Evolutionary conservation across 768 basidiomycete genomes (phyloP), one percentile per base, ranked within the genome.

Genomic region (Russula earlei): DNA sequence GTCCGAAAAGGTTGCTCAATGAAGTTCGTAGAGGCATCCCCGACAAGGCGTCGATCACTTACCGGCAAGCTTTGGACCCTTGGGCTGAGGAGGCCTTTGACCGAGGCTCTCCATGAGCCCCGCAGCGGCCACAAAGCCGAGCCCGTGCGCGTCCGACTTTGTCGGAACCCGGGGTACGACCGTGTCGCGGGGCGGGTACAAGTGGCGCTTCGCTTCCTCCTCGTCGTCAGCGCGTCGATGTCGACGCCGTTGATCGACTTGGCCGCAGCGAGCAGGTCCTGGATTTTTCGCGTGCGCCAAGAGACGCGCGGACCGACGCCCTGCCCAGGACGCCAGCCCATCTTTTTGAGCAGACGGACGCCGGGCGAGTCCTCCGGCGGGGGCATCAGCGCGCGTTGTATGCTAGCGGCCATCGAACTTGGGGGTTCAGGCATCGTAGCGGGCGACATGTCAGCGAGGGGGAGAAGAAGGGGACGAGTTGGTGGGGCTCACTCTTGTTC

Each of bases 291-390:
- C 65, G 89, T 83, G 34, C 81, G 77, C 60, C 85, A 78, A 5
- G 90, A 82, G 29, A 98, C 75, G 11, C 95, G 80, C 4, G 94
- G 92, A 0, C 95, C 96, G 19, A 98, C 82, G 12, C 95, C 96
- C 70, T 94, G 92, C 1, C 94, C 96, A 0, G 83, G 70, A 40
- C 85, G 76, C 95, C 96, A 97, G 0, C 96, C 95, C 86, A 97
- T 93, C 71, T 91, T 94, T 72, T 84, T 86, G 52, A 99, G 77
- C 7, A 98, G 82, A 34, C 82, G 82, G 3, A 88, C 84, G 0
- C 95, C 95, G 25, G 83, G 77, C 2, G 91, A 91, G 56, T 91
- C 85, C 22, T 82, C 79, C 0, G 89, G 79, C 2, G 88, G 72
- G 8, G 89, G 85, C 14, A 87, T 76, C 38, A 96, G 73, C 0